These are phyloP conservation scores for Aspergillus mulundensis DNA, from an alignment of 495 filamentous ascomycete genomes.

Conservation along the genomic window DNA sequence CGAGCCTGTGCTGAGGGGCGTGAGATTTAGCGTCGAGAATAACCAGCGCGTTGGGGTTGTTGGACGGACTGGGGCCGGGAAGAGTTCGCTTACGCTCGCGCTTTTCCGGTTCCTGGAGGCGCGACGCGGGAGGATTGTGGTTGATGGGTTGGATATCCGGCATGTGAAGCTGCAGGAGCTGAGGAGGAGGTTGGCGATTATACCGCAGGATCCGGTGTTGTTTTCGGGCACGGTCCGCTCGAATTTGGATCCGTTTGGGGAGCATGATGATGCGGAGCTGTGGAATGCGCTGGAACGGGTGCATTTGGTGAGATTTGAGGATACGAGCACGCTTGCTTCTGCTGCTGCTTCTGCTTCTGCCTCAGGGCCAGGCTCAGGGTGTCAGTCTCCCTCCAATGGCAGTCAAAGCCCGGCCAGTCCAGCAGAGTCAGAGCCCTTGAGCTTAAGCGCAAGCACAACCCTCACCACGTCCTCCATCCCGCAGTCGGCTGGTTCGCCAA, in stretches of 20 bases:
- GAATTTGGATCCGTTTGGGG: slow-evolving; percentile 78
- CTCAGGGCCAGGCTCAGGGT: not conserved
- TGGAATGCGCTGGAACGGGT: slow-evolving; percentile 72
- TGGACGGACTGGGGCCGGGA: slow-evolving; percentile 82
- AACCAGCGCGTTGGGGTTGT: slow-evolving; percentile 80
- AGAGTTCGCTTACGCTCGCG: slow-evolving; percentile 77
- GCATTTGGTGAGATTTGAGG: slow-evolving; percentile 55
- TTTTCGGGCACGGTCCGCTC: slow-evolving; percentile 81
- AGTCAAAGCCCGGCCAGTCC: not conserved
- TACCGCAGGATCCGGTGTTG: slow-evolving; percentile 81
- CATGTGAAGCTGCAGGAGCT: slow-evolving; percentile 70
- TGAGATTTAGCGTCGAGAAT: slow-evolving; percentile 64
- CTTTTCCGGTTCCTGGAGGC: slow-evolving; percentile 82
- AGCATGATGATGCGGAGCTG: slow-evolving; percentile 68
- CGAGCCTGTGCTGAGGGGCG: slow-evolving; percentile 68
- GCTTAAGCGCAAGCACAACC: not conserved
- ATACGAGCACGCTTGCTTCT: slow-evolving; percentile 36
- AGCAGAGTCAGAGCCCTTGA: not conserved
- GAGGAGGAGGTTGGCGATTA: slow-evolving; percentile 73
- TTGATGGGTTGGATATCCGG: slow-evolving; percentile 75
- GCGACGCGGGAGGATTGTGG: slow-evolving; percentile 61
- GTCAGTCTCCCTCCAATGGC: not conserved
- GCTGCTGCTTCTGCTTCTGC: not conserved
- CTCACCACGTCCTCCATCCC: slow-evolving; percentile 14
- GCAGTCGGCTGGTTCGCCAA: slow-evolving; percentile 56